Evolutionary conservation across 2,329 filamentous ascomycete genomes (phyloP), one percentile per base, ranked within the genome.

Genomic region (Paracamarosporium sp.): DNA sequence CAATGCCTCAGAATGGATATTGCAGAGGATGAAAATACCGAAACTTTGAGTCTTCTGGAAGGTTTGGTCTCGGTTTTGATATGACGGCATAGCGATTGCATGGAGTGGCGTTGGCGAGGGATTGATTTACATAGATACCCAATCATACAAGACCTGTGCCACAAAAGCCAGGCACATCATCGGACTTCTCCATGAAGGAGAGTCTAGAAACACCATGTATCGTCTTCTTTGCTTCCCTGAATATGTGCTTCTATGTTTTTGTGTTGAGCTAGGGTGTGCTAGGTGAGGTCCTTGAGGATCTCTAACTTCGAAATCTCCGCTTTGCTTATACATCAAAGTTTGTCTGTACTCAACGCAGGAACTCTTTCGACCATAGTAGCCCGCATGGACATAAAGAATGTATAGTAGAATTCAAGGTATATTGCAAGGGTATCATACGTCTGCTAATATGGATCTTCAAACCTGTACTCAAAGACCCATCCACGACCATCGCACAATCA

Each of bases 101-200:
- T 51, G 48, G 48, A 36, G 43, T 17, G 48, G 48, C 30, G 48
- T 51, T 48, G 15, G 31, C 36, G 22, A 17, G 36, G 48, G 11
- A 31, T 28, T 51, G 48, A 25, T 51, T 51, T 20, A 17, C 22
- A 38, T 51, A 51, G 48, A 51, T 51, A 51, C 48, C 48, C 52
- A 55, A 41, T 55, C 9, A 30, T 7, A 40, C 22, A 55, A 46
- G 50, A 46, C 50, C 50, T 46, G 36, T 41, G 40, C 22, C 15
- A 24, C 27, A 20, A 45, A 5, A 27, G 30, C 50, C n/a, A 44
- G 43, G 50, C 43, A 45, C 17, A 45, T 35, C 22, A 7, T 17
- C 40, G 17, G 50, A 20, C 50, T 45, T 41, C 48, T 50, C 35
- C 35, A 51, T 30, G 9, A 51, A 35, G 48, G 17, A 41, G 48